Conservation (phyloP, 495 filamentous ascomycete genomes). For the Recurvomyces mirabilis region DNA sequence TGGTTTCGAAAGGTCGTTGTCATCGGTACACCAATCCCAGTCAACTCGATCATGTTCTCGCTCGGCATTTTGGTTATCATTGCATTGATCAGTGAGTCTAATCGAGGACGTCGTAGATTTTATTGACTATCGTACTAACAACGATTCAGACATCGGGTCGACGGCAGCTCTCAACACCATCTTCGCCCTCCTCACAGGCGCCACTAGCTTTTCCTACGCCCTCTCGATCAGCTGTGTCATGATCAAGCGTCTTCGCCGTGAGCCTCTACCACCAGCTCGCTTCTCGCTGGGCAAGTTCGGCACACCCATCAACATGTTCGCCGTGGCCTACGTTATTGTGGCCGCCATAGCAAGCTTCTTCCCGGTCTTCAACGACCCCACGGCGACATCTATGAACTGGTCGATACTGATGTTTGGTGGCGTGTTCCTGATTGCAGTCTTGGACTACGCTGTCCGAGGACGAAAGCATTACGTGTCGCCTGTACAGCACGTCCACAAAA, state of each 20-base stretch:
- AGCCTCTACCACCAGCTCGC: conserved; percentile 24
- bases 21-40: conserved; percentile 16
- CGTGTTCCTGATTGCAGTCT: not conserved
- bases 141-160: too few relatives aligned
- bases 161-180: conserved; percentile 18
- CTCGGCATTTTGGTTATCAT: conserved; percentile 15
- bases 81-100: conserved; percentile 17
- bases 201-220: conserved; percentile 15
- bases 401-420: not conserved
- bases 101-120: too few relatives aligned
- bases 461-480: not conserved
- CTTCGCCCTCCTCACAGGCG: conserved; percentile 14
- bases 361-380: not conserved
- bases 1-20: conserved; percentile 4
- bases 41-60: conserved; percentile 15
- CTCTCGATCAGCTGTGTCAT: conserved; percentile 12
- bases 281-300: conserved; percentile 19
- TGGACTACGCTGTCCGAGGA: not conserved
- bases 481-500: not conserved
- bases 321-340: conserved; percentile 7
- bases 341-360: conserved; percentile 5
- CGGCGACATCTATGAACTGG: conserved; percentile 3
- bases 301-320: conserved; percentile 1
- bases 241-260: conserved; percentile 6
- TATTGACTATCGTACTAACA: too few relatives aligned